Base-by-base conservation (phyloP, 495 filamentous ascomycete species). In the Articulospora tetracladia region DNA sequence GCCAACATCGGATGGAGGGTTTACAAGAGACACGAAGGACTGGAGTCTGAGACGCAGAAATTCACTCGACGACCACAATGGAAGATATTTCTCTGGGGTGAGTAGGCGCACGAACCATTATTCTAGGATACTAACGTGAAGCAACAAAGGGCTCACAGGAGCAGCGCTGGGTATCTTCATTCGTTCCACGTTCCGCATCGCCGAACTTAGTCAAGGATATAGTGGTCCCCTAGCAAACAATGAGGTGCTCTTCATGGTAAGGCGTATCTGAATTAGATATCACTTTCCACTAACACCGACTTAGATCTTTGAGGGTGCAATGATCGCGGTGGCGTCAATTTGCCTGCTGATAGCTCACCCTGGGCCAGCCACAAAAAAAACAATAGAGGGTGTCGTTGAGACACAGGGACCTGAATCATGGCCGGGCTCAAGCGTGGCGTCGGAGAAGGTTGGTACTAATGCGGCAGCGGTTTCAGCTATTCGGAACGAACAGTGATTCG, bases 1-100 rank as follows among this genome's bases (percentile, higher is more conserved):
- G 19, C 62, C 46, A 76, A 81, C 56, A 83, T 78, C 65, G 65
- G 66, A n/a, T 32, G 24, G 20, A 49, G 22, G 1, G 51, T 59
- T 0, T 32, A 30, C 13, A 56, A 56, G 24, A 52, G n/a, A n/a
- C 2, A 8, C 30, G 25, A 26, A 54, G 25, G n/a, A n/a, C n/a
- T n/a, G n/a, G n/a, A 19, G 51, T n/a, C n/a, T n/a, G n/a, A n/a
- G n/a, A n/a, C n/a, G n/a, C n/a, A n/a, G n/a, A n/a, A n/a, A n/a
- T n/a, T n/a, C n/a, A n/a, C n/a, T n/a, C n/a, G n/a, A n/a, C n/a
- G n/a, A n/a, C n/a, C n/a, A n/a, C n/a, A n/a, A n/a, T n/a, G n/a
- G n/a, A 51, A 44, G 24, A 6, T 36, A 6, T 62, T 62, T 36
- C 6, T 62, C 2, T 13, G 20, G 19, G 54, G 60, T 62, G 32